phyloP scores from a whole-genome alignment of 2,329 filamentous ascomycete species.

The Fusarium austroafricanum region DNA sequence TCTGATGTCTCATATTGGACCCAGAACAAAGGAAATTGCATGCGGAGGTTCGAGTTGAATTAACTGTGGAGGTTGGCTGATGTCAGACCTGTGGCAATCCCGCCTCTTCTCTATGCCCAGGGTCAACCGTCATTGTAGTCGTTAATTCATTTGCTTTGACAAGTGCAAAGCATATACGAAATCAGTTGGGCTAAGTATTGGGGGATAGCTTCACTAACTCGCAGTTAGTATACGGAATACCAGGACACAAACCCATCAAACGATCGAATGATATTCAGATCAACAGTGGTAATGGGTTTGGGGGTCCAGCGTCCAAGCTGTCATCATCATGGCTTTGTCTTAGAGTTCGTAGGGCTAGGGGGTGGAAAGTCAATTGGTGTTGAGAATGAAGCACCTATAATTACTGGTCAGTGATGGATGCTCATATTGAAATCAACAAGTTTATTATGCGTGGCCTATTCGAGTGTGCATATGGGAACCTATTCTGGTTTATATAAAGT shows the following conservation, averaged over 20 bases:
- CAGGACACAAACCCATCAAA: too few relatives aligned
- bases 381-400: not conserved
- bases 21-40: constrained; percentile 33
- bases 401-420: not conserved
- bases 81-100: not conserved
- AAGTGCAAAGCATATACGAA: not conserved
- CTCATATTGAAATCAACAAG: not conserved
- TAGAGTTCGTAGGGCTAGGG: not conserved
- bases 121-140: not conserved
- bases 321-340: not conserved
- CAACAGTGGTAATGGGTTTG: not conserved
- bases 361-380: not conserved
- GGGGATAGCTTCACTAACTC: not conserved
- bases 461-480: not conserved
- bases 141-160: too few relatives aligned
- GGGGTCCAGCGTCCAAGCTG: too few relatives aligned
- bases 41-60: constrained; percentile 30
- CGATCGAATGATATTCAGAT: too few relatives aligned
- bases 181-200: not conserved
- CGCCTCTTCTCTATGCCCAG: not conserved
- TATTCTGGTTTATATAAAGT: not conserved
- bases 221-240: not conserved
- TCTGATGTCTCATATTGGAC: not conserved
- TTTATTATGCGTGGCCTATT: too few relatives aligned
- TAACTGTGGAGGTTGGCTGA: constrained; percentile 21